Evolutionary conservation across 352 stramenopile genomes (phyloP).

Genomic region (Sclerospora graminicola): DNA sequence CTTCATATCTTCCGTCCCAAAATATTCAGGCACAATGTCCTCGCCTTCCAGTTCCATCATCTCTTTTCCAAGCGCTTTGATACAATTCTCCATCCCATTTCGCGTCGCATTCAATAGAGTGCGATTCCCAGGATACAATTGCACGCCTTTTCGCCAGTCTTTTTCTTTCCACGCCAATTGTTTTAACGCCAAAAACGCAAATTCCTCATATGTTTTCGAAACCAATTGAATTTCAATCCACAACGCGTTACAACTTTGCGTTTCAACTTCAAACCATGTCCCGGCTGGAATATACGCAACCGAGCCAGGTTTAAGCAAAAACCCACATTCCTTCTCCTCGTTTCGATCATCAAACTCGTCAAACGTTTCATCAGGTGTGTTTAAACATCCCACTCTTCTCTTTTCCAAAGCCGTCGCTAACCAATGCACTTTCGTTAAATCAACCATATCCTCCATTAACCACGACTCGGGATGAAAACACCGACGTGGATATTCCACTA

Average conservation of each 20-base stretch:
- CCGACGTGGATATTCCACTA: slow-evolving; percentile 13
- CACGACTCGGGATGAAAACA: slow-evolving; percentile 20
- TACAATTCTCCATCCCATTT: slow-evolving; percentile 7
- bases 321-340: slow-evolving; percentile 2
- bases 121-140: slow-evolving; percentile 5
- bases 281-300: slow-evolving; percentile 44
- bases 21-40: slow-evolving; percentile 32
- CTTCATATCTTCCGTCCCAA: slow-evolving; percentile 13
- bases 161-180: slow-evolving; percentile 24
- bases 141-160: slow-evolving; percentile 13
- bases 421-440: slow-evolving; percentile 13
- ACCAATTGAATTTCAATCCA: slow-evolving; percentile 41
- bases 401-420: slow-evolving; percentile 3
- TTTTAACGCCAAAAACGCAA: slow-evolving; percentile 17
- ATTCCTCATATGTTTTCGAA: slow-evolving; percentile 11
- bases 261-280: slow-evolving; percentile 33
- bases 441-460: slow-evolving; percentile 3
- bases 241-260: slow-evolving; percentile 9
- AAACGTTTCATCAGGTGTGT: slow-evolving; percentile 10
- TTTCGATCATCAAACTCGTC: slow-evolving; percentile 20
- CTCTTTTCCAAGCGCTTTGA: slow-evolving; percentile 12
- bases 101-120: slow-evolving; percentile 3
- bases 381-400: background rate
- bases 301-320: slow-evolving; percentile 22
- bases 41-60: slow-evolving; percentile 8